Evolutionary conservation across 805 yeast species (phyloP), one percentile per base, ranked within the genome.

Genomic region (Scheffersomyces ergatensis): DNA sequence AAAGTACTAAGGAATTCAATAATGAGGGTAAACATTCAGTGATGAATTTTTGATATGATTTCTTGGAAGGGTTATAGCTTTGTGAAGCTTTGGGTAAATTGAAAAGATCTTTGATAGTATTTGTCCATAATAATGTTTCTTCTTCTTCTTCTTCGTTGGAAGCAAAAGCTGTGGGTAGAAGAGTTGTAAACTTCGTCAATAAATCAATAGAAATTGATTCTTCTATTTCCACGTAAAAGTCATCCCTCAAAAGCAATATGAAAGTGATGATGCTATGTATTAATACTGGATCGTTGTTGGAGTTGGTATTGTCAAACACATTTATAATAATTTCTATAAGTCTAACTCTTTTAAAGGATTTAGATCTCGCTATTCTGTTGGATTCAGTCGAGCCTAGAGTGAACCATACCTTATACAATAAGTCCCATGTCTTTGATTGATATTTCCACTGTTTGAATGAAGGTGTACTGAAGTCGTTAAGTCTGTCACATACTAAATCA

Each of bases 401-500:
- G 0, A 30, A 19, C 78, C 80, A 78, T 39, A 65, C 56, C 14
- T 52, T 51, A 37, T 56, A 53, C 48, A 80, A 72, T 8, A 82
- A 57, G 11, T 45, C 42, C 92, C 92, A 85, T 2, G 76, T 59
- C 2, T 56, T 51, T 1, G 53, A 40, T 39, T 63, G 59, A n/a
- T 42, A 54, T 49, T 72, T 79, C 66, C 80, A 80, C 5, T 53
- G 45, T 2, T 57, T 45, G 49, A 67, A 68, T n/a, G 37, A 33
- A n/a, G 50, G 51, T 16, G 51, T 48, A n/a, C 59, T 55, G 34
- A 69, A 70, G 41, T 80, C 86, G 42, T 75, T 74, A 51, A 84
- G 57, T 40, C 89, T 65, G 52, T 83, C 88, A 38, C 78, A 68
- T 1, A 84, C 45, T 25, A 85, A 63, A 36, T 81, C 86, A 37